These are phyloP conservation scores for Aspergillus glaucus DNA, from an alignment of 2,329 filamentous ascomycete species.

Conservation along the genomic window DNA sequence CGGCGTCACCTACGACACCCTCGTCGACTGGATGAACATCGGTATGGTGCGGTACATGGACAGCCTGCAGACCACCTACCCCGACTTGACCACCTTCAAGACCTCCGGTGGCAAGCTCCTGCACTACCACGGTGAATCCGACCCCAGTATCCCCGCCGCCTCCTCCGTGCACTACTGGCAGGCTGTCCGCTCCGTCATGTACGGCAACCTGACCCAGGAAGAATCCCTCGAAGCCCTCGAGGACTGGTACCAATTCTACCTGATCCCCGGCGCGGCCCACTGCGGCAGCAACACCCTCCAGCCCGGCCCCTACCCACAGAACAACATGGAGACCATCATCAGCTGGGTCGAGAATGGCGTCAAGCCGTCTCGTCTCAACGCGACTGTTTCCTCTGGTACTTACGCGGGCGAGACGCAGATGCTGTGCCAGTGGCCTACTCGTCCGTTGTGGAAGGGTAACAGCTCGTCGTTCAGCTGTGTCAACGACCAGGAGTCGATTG, in stretches of 20 bases:
- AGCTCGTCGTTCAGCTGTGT: constrained; percentile 34
- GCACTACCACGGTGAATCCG: constrained; percentile 52
- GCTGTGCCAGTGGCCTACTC: constrained; percentile 30
- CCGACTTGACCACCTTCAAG: constrained; percentile 49
- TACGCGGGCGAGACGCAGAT: constrained; percentile 27
- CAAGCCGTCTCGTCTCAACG: constrained; percentile 41
- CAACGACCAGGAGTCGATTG: constrained; percentile 32
- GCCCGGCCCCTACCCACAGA: constrained; percentile 42
- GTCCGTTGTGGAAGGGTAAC: constrained; percentile 25
- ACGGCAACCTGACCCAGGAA: constrained; percentile 34
- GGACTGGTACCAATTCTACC: constrained; percentile 52
- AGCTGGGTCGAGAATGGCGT: constrained; percentile 49
- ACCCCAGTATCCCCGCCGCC: constrained; percentile 46
- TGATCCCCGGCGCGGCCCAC: constrained; percentile 50
- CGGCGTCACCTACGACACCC: constrained; percentile 50
- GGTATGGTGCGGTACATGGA: constrained; percentile 43
- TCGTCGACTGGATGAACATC: constrained; percentile 46
- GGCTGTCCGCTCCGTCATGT: constrained; percentile 47
- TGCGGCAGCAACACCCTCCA: constrained; percentile 44
- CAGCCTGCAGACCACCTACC: constrained; percentile 46
- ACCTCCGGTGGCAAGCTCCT: constrained; percentile 50
- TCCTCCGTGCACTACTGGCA: constrained; percentile 50
- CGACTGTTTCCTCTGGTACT: constrained; percentile 28
- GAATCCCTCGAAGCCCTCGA: constrained; percentile 38
- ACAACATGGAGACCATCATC: constrained; percentile 44